phyloP scores from a whole-genome alignment of 2,329 filamentous ascomycete genomes.

The Colletotrichum siamense region DNA sequence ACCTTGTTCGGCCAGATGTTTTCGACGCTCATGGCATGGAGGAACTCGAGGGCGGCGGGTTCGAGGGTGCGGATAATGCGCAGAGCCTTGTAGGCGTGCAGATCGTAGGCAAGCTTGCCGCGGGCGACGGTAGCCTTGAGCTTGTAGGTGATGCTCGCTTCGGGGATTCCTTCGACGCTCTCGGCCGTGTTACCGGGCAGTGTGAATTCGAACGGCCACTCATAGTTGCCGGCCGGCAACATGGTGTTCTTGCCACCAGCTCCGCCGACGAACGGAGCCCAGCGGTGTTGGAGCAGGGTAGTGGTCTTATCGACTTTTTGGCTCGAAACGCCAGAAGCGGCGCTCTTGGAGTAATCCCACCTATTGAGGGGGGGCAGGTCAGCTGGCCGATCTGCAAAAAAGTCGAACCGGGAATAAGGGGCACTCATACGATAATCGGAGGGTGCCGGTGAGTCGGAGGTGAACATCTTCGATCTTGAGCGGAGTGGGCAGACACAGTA shows the following conservation, averaged over 20 bases:
- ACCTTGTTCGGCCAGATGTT: constrained; percentile 99
- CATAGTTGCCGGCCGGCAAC: constrained; percentile 78
- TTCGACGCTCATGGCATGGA: constrained; percentile 93
- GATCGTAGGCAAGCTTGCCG: constrained; percentile 87
- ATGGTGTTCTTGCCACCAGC: constrained; percentile 60
- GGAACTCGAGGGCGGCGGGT: constrained; percentile 75
- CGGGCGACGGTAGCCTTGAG: constrained; percentile 89
- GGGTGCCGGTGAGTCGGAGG: constrained; percentile 72
- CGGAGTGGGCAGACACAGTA: constrained; percentile 73
- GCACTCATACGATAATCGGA: constrained; percentile 68
- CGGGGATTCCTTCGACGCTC: constrained; percentile 87
- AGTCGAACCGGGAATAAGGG: neutral
- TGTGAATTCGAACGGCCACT: constrained; percentile 79
- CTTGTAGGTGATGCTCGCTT: constrained; percentile 88
- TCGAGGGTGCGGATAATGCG: constrained; percentile 81
- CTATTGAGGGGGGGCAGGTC: constrained; percentile 32
- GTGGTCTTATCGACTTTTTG: constrained; percentile 64
- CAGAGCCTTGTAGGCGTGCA: constrained; percentile 79
- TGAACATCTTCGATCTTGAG: constrained; percentile 77
- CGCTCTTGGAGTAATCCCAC: constrained; percentile 58
- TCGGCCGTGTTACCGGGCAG: constrained; percentile 78
- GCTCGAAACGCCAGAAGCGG: constrained; percentile 62
- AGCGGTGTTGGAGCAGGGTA: constrained; percentile 71
- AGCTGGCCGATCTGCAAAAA: constrained; percentile 1
- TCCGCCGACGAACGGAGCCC: constrained; percentile 69